Conservation (phyloP, 805 yeast species). For the Zygosaccharomyces bailii region DNA sequence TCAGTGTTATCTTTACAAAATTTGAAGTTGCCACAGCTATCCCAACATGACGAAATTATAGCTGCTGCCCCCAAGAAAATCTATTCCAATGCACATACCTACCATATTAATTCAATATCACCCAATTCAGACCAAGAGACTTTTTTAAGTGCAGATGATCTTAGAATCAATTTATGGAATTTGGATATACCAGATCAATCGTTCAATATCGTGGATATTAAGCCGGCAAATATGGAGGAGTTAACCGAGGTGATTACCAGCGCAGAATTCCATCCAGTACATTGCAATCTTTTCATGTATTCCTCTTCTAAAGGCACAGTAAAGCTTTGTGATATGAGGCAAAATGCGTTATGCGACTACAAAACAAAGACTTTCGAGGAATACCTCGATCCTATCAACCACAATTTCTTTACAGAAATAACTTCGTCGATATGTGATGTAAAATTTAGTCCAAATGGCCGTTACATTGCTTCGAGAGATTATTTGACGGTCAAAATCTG, state of each 20-base stretch:
- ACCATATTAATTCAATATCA: slow-evolving; percentile 94
- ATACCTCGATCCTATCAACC: slow-evolving; percentile 85
- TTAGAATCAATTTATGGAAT: slow-evolving; percentile 94
- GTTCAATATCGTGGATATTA: slow-evolving; percentile 95
- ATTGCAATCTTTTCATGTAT: slow-evolving; percentile 93
- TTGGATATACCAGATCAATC: slow-evolving; percentile 90
- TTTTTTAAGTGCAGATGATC: slow-evolving; percentile 86
- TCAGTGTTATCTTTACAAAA: slow-evolving; percentile 40
- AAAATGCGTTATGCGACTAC: slow-evolving; percentile 86
- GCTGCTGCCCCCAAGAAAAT: slow-evolving; percentile 92
- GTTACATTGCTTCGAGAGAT: slow-evolving; percentile 94
- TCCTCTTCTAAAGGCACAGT: slow-evolving; percentile 94
- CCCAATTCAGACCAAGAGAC: slow-evolving; percentile 96
- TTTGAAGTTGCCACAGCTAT: slow-evolving; percentile 78
- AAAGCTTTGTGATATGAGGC: slow-evolving; percentile 94
- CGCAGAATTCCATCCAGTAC: slow-evolving; percentile 91
- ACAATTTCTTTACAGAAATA: slow-evolving; percentile 95
- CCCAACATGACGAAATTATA: slow-evolving; percentile 91
- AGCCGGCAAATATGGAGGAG: slow-evolving; percentile 98
- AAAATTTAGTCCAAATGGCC: slow-evolving; percentile 85
- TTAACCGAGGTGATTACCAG: slow-evolving; percentile 95
- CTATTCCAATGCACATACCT: slow-evolving; percentile 95
- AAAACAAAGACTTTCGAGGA: slow-evolving; percentile 89
- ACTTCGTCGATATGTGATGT: slow-evolving; percentile 93
- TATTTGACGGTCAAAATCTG: slow-evolving; percentile 96